phyloP scores from a whole-genome alignment of 352 stramenopile genomes.

The Pythium guiyangense region DNA sequence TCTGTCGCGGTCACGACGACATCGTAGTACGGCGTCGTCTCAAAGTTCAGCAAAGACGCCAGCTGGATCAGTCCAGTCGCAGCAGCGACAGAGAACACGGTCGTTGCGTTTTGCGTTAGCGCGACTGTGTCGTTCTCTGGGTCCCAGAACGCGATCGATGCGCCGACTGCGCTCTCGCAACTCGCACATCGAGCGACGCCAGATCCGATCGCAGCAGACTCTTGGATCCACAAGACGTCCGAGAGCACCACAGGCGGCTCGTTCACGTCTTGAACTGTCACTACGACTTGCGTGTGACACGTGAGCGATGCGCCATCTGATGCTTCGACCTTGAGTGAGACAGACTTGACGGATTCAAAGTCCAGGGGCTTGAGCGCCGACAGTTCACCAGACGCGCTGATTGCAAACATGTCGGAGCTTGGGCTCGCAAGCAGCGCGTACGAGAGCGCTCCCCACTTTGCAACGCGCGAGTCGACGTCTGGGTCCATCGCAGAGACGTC shows the following conservation, averaged over 20 bases:
- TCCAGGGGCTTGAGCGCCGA: conserved; percentile 1
- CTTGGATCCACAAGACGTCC: conserved; percentile 33
- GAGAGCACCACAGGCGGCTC: conserved; percentile 31
- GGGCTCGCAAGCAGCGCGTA: neutral
- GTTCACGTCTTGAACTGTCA: conserved; percentile 21
- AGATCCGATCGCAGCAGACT: conserved; percentile 18
- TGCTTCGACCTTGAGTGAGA: neutral
- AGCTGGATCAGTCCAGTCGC: conserved; percentile 3
- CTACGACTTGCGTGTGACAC: neutral
- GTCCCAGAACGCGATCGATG: conserved; percentile 38
- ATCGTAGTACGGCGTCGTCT: conserved; percentile 7
- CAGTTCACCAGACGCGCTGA: neutral
- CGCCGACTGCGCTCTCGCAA: conserved; percentile 13
- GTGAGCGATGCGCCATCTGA: neutral
- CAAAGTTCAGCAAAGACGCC: neutral
- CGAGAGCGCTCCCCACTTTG: conserved; percentile 5
- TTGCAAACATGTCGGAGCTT: neutral
- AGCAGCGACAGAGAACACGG: conserved; percentile 24
- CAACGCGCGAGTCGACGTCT: neutral
- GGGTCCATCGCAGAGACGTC: neutral
- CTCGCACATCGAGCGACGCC: conserved; percentile 10
- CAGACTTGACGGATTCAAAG: conserved; percentile 1
- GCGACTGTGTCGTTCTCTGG: conserved; percentile 51
- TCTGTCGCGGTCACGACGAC: conserved; percentile 2
- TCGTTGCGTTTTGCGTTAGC: conserved; percentile 20